Base-by-base conservation (phyloP, 768 basidiomycete genomes). In the Rhizopogon salebrosus region DNA sequence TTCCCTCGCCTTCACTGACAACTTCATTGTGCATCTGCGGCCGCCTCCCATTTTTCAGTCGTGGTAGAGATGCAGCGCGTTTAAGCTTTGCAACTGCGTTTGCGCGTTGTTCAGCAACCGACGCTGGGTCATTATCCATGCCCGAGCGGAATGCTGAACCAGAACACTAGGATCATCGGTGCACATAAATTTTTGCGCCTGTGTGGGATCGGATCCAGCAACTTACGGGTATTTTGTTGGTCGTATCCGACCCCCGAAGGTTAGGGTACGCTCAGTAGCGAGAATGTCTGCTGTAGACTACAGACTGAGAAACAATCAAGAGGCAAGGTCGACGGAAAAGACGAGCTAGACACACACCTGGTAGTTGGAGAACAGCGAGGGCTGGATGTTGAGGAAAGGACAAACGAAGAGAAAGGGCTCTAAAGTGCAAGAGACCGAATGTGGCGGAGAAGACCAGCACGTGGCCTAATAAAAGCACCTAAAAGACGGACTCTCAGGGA, bases 1-100 rank as follows among this genome's bases (percentile, higher is more conserved):
- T 71, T 65, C 78, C 84, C 69, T 92, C 89, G 9, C 89, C 87
- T 66, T 92, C 89, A 62, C 89, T 91, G 48, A 90, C 82, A 18
- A 83, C 86, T 59, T 89, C 89, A 58, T 80, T 75, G 62, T 89
- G 89, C 89, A 91, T 90, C 43, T 86, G 89, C 0, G 92, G 92
- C 39, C 93, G 77, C 51, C 92, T 74, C 7, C 92, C 92, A 67
- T 92, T 89, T 67, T 92, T 92, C 85, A 90, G 90, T 56, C 93
- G 79, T 35, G 93, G 94, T 26, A 95, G 70, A 14, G 92, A 95
- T 51, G 92, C 90, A 39, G 94, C 93, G 60, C 94, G 84, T 72
- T 89, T 93, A 58, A 97, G 82, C 72, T 86, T 93, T 41, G 91
- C 91, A 42, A 95, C 87, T 10, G 92, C 89, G 51, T 83, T 80